A percentile compares a stretch with the other conserved stretches of the same genome.
phyloP scores from a whole-genome alignment of 306 rosid genomes.

The Alnus glutinosa region DNA sequence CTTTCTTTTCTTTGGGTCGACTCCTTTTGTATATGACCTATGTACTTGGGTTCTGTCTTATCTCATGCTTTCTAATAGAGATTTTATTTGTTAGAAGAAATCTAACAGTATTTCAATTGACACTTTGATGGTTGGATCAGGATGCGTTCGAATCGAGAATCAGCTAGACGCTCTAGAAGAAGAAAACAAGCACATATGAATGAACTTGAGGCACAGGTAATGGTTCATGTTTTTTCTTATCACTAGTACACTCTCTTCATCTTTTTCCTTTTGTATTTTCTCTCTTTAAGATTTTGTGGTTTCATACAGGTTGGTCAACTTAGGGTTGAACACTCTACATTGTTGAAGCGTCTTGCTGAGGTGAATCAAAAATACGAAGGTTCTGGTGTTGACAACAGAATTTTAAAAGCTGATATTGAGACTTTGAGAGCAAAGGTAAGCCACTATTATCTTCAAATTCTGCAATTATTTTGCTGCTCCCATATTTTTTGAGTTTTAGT shows the following conservation, averaged over 20 bases:
- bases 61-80: not conserved
- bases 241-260: not conserved
- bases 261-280: not conserved
- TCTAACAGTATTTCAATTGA: slow-evolving; percentile 26
- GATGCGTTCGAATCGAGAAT: slow-evolving; percentile 67
- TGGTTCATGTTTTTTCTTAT: slow-evolving; percentile 18
- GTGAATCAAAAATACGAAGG: slow-evolving; percentile 52
- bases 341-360: slow-evolving; percentile 51
- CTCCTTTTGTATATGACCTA: not conserved
- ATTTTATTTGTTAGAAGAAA: not conserved
- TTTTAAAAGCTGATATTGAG: slow-evolving; percentile 63
- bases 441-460: not conserved
- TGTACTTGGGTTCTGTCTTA: not conserved
- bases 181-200: slow-evolving; percentile 64
- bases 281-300: slow-evolving; percentile 7
- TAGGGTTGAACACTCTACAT: slow-evolving; percentile 50
- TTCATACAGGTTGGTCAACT: slow-evolving; percentile 44
- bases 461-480: not conserved
- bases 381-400: slow-evolving; percentile 58
- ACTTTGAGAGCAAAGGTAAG: slow-evolving; percentile 61
- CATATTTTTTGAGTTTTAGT: not conserved
- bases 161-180: slow-evolving; percentile 69
- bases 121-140: slow-evolving; percentile 42
- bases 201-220: slow-evolving; percentile 64
- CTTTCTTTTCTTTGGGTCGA: not conserved